These are phyloP conservation scores for Schwanniomyces yamadae DNA, from an alignment of 805 yeast genomes.

Conservation along the genomic window DNA sequence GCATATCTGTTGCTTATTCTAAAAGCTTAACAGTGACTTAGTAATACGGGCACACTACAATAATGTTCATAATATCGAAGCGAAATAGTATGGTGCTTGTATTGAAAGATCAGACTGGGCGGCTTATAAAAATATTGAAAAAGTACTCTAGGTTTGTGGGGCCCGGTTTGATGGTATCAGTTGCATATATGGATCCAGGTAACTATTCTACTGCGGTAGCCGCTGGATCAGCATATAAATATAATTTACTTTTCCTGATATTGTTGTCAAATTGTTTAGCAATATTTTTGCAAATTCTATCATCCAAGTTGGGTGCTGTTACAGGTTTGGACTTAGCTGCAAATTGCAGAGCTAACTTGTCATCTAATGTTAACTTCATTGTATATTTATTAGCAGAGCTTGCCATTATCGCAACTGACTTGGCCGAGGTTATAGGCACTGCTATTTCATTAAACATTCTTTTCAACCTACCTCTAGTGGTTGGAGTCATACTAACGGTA, in stretches of 20 bases:
- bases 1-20: no score
- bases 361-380: conserved; percentile 59
- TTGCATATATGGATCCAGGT: conserved; percentile 94
- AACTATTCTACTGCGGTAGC: conserved; percentile 87
- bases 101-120: not conserved
- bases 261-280: conserved; percentile 82
- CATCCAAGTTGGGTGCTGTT: conserved; percentile 83
- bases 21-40: no score
- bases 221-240: conserved; percentile 80
- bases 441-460: conserved; percentile 82
- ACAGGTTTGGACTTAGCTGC: conserved; percentile 89
- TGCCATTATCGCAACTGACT: conserved; percentile 88
- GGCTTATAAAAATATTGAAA: conserved; percentile 20
- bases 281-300: conserved; percentile 74
- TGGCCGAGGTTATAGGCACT: conserved; percentile 93
- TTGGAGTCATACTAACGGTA: conserved; percentile 78
- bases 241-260: conserved; percentile 68
- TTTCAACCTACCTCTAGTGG: conserved; percentile 66
- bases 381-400: conserved; percentile 75
- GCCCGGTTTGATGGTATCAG: conserved; percentile 85
- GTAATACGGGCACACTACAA: no score
- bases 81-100: no score
- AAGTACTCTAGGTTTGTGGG: conserved; percentile 74
- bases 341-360: conserved; percentile 72
- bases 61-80: no score